Percentiles rank a stretch among this genome's conserved stretches.
These are phyloP conservation scores for Kalanchoe fedtschenkoi DNA, from an alignment of 164 flowering plant genomes.

Conservation along the genomic window DNA sequence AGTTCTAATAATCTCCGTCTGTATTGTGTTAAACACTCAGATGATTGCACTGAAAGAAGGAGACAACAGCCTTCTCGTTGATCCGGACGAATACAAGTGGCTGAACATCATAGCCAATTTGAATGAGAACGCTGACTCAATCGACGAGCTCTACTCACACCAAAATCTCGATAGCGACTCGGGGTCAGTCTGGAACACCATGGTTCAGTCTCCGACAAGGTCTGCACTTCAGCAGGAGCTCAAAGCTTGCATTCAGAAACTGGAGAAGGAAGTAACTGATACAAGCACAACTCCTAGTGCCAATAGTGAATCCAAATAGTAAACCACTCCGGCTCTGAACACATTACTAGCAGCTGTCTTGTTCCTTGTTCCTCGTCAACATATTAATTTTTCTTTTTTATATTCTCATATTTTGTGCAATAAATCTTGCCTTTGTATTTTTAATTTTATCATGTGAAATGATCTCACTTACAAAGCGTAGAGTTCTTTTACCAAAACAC, in stretches of 20 bases:
- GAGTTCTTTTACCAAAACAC: too few relatives aligned
- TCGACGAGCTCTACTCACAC: conserved; percentile 49
- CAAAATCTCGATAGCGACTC: conserved; percentile 12
- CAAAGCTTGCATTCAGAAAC: conserved; percentile 30
- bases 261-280: conserved; percentile 22
- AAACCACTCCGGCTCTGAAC: too few relatives aligned
- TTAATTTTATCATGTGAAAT: too few relatives aligned
- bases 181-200: conserved; percentile 58
- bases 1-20: background rate
- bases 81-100: conserved; percentile 56
- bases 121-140: conserved; percentile 61
- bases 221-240: conserved; percentile 37
- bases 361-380: too few relatives aligned
- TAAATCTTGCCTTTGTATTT: too few relatives aligned
- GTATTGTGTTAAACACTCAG: conserved; percentile 21
- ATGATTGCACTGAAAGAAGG: conserved; percentile 82
- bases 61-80: conserved; percentile 45
- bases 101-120: conserved; percentile 29
- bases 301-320: too few relatives aligned
- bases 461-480: too few relatives aligned
- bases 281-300: too few relatives aligned
- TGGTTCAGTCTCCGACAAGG: conserved; percentile 44
- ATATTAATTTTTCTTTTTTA: too few relatives aligned
- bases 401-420: too few relatives aligned
- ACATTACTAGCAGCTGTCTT: too few relatives aligned